Base-by-base conservation (phyloP, 164 flowering plant species). In the Cinnamomum chago region DNA sequence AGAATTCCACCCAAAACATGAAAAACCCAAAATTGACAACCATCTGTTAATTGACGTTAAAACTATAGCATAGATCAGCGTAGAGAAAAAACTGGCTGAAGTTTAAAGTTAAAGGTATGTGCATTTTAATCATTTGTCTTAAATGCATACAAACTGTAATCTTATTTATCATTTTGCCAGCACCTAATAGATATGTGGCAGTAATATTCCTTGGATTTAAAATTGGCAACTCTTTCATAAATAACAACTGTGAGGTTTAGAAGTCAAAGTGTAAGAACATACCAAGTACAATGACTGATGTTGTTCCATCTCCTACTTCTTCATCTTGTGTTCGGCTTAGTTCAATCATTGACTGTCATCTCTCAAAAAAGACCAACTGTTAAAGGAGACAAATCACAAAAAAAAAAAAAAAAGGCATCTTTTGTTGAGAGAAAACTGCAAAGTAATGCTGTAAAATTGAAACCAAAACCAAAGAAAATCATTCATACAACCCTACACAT, bases 231-330 rank as follows among this genome's bases (percentile, higher is more conserved):
- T 55, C n/a, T 55, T 15, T 20, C 60, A 15, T 55, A 55, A 55
- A 55, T 15, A 55, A 55, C 17, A 30, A 20, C 7, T 30, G 14
- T 13, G 55, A 47, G 71, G 10, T 30, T 67, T 67, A 67, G 15
- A 67, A 17, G 40, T 30, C 23, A 33, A 28, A 67, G 25, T 40
- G 3, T 17, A 12, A 73, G 30, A 60, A 17, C 87, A 65, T 93
- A 95, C 99, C 97, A 72, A 95, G 96, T 74, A 95, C 88, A 72
- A 95, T 95, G 23, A 95, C 99, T 35, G 99, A 95, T 40, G 99
- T 93, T 15, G 99, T 95, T 72, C 99, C 99, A 87, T 95, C 99
- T 20, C 99, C 99, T 3, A 95, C 98, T 85, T 95, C 99, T 87
- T 93, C 98, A 84, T 95, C 99, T 82, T 93, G 99, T 65, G 99